Conservation (phyloP, 2,329 filamentous ascomycete genomes). For the Penicillium decumbens region DNA sequence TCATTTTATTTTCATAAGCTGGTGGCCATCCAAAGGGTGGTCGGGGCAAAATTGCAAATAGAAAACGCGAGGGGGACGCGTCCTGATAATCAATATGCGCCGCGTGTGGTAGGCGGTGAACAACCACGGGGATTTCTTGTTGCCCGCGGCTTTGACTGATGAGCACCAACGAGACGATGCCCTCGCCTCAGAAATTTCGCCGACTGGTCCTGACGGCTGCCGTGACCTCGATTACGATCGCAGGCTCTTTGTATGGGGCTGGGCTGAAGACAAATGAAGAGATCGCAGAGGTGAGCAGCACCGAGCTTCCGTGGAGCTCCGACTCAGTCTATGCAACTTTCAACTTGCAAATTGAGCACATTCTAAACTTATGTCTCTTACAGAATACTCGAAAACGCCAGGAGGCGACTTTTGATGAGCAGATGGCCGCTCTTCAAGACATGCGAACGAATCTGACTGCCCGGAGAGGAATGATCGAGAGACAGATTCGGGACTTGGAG, state of each 20-base stretch:
- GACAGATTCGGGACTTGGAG: constrained; percentile 52
- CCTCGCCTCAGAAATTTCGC: constrained; percentile 39
- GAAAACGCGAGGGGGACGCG: constrained; percentile 25
- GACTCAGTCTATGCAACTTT: background rate
- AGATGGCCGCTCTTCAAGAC: constrained; percentile 51
- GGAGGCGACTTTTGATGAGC: constrained; percentile 51
- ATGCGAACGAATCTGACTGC: constrained; percentile 48
- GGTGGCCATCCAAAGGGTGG: constrained; percentile 6
- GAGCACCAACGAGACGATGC: constrained; percentile 16
- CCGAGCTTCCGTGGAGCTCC: background rate
- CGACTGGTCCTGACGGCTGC: constrained; percentile 52
- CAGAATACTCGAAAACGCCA: constrained; percentile 46
- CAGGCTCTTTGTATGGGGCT: constrained; percentile 58
- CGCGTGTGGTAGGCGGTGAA: constrained; percentile 26
- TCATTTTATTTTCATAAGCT: constrained; percentile 22
- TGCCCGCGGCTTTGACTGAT: constrained; percentile 4
- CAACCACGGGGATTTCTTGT: constrained; percentile 8
- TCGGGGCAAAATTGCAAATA: constrained; percentile 5
- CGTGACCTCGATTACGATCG: constrained; percentile 54
- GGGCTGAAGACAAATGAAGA: constrained; percentile 54
- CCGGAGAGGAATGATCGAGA: constrained; percentile 53
- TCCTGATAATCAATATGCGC: constrained; percentile 21
- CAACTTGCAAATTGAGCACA: background rate
- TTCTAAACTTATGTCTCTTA: background rate
- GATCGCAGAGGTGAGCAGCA: constrained; percentile 47